phyloP scores from a whole-genome alignment of 73 alveolate genomes.

The Paramecium sonneborni region DNA sequence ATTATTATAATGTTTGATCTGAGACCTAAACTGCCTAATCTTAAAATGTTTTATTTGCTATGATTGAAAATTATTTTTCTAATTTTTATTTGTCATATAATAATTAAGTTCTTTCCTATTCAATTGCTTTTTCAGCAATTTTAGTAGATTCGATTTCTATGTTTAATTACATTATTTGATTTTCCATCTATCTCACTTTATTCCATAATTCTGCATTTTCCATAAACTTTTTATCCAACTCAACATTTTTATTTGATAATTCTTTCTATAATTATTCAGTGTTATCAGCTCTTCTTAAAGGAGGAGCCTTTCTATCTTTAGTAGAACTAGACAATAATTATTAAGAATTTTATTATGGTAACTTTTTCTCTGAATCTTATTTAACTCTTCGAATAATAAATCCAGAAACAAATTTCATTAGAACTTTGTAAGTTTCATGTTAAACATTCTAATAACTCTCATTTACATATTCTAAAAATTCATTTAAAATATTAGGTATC shows the following conservation, averaged over 20 bases:
- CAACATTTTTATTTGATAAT: not conserved
- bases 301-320: not conserved
- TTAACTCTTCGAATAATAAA: not conserved
- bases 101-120: not conserved
- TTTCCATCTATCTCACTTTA: not conserved
- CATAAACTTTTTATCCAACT: not conserved
- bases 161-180: not conserved
- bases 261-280: not conserved
- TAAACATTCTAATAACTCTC: not conserved
- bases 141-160: not conserved
- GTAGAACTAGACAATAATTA: not conserved
- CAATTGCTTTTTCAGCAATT: not conserved
- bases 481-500: not conserved
- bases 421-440: slow-evolving; percentile 9
- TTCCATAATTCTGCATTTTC: slow-evolving; percentile 5
- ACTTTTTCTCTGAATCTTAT: not conserved
- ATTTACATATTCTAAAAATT: not conserved
- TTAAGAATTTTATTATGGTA: not conserved
- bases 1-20: not conserved
- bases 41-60: not conserved
- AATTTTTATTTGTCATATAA: slow-evolving; percentile 37
- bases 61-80: not conserved
- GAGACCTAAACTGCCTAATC: slow-evolving; percentile 7
- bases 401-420: slow-evolving; percentile 2
- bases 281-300: not conserved